phyloP scores from a whole-genome alignment of 2,329 filamentous ascomycete species.

The Nothomitra cinnamomea region DNA sequence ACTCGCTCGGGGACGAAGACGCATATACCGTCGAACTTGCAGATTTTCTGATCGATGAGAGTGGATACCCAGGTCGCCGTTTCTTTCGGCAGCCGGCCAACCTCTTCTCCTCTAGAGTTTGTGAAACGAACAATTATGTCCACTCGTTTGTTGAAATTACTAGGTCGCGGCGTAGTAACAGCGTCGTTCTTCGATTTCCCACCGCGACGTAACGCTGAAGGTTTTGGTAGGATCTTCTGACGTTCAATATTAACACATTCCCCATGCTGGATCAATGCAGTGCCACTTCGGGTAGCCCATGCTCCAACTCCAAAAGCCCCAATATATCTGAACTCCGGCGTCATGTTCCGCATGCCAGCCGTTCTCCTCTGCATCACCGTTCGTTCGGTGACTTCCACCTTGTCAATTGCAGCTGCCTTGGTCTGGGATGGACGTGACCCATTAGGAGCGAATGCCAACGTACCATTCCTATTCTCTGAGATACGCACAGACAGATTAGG shows the following conservation, averaged over 20 bases:
- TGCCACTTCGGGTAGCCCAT: constrained; percentile 80
- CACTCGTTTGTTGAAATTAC: constrained; percentile 44
- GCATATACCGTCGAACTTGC: constrained; percentile 70
- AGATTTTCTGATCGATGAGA: constrained; percentile 77
- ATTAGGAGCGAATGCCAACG: too few relatives aligned
- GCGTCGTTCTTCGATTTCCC: constrained; percentile 13
- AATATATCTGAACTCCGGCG: constrained; percentile 54
- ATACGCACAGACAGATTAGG: background rate
- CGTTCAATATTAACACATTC: constrained; percentile 78
- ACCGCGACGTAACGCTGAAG: constrained; percentile 23
- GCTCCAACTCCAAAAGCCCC: constrained; percentile 83
- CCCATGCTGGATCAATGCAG: constrained; percentile 57
- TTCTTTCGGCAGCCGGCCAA: constrained; percentile 76
- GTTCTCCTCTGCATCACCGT: constrained; percentile 7
- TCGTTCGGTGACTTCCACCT: constrained; percentile 5
- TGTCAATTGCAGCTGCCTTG: constrained; percentile 10
- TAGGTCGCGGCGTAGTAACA: constrained; percentile 13
- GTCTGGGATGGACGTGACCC: background rate
- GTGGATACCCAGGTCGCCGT: constrained; percentile 83
- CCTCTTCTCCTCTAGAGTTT: constrained; percentile 58
- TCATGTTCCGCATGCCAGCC: constrained; percentile 19
- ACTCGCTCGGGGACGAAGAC: constrained; percentile 77
- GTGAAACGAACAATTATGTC: constrained; percentile 91
- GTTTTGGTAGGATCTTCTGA: constrained; percentile 49
- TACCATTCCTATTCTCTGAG: background rate